A percentile compares a stretch with the other conserved stretches of the same genome.
Conservation (phyloP, 805 yeast genomes). For the Yarrowia sp. region DNA sequence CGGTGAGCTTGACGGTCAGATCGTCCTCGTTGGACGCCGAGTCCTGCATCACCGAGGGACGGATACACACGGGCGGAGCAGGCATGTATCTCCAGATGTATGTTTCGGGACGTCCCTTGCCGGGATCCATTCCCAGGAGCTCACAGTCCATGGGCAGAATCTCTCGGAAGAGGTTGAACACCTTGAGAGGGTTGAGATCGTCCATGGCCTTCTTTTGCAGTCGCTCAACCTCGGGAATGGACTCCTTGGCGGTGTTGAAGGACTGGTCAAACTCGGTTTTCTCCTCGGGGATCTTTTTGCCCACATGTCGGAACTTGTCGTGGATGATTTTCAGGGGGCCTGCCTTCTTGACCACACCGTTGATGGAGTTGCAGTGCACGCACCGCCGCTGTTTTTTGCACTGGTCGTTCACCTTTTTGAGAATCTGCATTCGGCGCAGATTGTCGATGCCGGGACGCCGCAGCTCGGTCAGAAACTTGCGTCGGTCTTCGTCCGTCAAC, state of each 20-base stretch:
- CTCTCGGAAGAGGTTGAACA: constrained; percentile 80
- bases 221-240: constrained; percentile 85
- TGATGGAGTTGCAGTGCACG: constrained; percentile 76
- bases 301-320: constrained; percentile 93
- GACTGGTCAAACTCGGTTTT: constrained; percentile 84
- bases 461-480: constrained; percentile 69
- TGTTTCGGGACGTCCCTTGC: constrained; percentile 90
- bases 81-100: constrained; percentile 96
- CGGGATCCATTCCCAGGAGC: constrained; percentile 82
- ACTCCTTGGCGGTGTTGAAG: constrained; percentile 65
- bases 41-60: constrained; percentile 96
- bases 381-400: constrained; percentile 95
- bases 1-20: constrained; percentile 90
- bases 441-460: constrained; percentile 88
- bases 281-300: constrained; percentile 83
- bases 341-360: constrained; percentile 97
- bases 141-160: constrained; percentile 87
- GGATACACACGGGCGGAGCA: constrained; percentile 97
- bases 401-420: constrained; percentile 81
- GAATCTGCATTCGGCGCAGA: constrained; percentile 81
- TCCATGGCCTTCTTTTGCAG: constrained; percentile 84
- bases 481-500: constrained; percentile 66
- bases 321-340: constrained; percentile 95
- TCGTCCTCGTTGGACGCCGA: constrained; percentile 95
- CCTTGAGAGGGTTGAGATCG: constrained; percentile 90